A percentile compares a stretch with the other conserved stretches of the same genome.
These are phyloP conservation scores for Podila epicladia DNA, from an alignment of 192 early-diverging fungal species.

Conservation along the genomic window DNA sequence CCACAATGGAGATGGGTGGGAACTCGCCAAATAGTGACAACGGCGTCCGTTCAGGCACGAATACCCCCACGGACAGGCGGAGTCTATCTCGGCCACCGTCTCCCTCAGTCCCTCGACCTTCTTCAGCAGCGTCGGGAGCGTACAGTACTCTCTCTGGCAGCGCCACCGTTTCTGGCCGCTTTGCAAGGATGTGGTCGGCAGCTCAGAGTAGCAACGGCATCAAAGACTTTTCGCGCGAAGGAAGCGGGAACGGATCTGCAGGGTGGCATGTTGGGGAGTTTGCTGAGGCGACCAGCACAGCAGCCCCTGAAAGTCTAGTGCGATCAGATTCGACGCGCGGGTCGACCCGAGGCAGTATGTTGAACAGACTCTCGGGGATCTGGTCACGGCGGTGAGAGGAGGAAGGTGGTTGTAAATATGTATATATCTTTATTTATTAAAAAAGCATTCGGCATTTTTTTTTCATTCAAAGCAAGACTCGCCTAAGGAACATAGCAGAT, in stretches of 20 bases:
- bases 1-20: conserved; percentile 4
- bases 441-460: too few species aligned
- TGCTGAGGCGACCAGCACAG: conserved; percentile 20
- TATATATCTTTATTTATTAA: too few species aligned
- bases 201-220: background rate
- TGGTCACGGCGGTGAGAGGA: conserved; percentile 25
- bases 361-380: conserved; percentile 45
- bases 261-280: conserved; percentile 33
- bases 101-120: background rate
- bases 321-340: conserved; percentile 2
- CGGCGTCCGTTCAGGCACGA: background rate
- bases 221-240: conserved; percentile 1
- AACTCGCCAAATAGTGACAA: background rate
- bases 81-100: background rate
- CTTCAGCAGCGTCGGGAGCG: background rate
- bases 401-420: too few species aligned
- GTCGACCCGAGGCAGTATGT: conserved; percentile 16
- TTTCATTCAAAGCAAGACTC: too few species aligned
- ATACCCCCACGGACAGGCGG: background rate
- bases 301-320: conserved; percentile 14
- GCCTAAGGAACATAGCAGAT: too few species aligned
- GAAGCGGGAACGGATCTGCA: conserved; percentile 5
- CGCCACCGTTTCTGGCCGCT: conserved; percentile 27
- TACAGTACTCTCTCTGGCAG: conserved; percentile 23
- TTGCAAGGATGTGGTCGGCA: conserved; percentile 37